Evolutionary conservation across 345 rosid genomes (phyloP).

Genomic region (Eucalyptus tenuipes): DNA sequence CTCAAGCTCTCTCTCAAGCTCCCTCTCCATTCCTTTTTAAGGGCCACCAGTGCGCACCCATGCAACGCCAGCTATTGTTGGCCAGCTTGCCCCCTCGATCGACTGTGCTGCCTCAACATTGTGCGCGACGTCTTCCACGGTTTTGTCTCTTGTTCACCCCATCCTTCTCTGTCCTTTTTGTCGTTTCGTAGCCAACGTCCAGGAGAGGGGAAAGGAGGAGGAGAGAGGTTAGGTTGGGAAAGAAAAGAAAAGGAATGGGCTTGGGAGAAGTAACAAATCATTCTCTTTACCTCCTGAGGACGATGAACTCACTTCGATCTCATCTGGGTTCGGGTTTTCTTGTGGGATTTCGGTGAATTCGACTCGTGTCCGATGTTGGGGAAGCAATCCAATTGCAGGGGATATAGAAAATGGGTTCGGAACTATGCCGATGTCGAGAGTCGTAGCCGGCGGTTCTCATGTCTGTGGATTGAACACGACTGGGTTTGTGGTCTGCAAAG

Average conservation of each 20-base stretch:
- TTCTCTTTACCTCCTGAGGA: conserved; percentile 5
- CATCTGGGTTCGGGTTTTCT: conserved; percentile 27
- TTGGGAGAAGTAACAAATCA: not conserved
- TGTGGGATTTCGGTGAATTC: conserved; percentile 11
- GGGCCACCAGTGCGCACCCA: too few species aligned
- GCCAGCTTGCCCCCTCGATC: too few species aligned
- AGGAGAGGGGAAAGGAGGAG: too few species aligned
- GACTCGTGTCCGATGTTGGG: conserved; percentile 19
- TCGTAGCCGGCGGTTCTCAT: conserved; percentile 15
- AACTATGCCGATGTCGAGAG: conserved; percentile 4
- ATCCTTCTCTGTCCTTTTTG: too few species aligned
- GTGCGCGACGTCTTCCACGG: too few species aligned
- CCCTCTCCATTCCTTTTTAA: too few species aligned
- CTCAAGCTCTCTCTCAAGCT: too few species aligned
- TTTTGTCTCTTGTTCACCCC: too few species aligned
- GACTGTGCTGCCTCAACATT: too few species aligned
- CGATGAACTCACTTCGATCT: conserved; percentile 10
- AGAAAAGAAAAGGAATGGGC: too few species aligned
- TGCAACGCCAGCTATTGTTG: too few species aligned
- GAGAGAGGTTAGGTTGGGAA: too few species aligned
- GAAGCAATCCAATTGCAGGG: not conserved
- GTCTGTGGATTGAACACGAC: conserved; percentile 23
- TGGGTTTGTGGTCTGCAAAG: conserved; percentile 25
- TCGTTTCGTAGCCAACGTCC: rapidly evolving
- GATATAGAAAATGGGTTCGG: conserved; percentile 2